A percentile compares a stretch with the other conserved stretches of the same genome.
These are phyloP conservation scores for Stemphylium vesicarium DNA, from an alignment of 2,329 filamentous ascomycete genomes.

Conservation along the genomic window DNA sequence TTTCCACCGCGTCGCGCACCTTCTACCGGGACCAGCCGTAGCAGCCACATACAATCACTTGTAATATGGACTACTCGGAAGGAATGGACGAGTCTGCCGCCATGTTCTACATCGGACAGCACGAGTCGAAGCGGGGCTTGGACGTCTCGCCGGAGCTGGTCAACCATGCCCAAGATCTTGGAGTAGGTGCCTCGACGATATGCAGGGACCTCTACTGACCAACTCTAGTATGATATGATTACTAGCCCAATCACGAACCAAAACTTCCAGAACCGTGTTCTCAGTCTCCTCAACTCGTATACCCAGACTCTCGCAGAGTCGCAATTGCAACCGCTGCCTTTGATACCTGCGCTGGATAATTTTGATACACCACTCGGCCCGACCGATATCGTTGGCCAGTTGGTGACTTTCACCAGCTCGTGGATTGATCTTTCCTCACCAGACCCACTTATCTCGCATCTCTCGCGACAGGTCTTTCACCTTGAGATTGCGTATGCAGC, in stretches of 20 bases:
- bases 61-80: constrained; percentile 39
- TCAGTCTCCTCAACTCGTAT: constrained; percentile 66
- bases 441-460: constrained; percentile 80
- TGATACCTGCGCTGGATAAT: constrained; percentile 71
- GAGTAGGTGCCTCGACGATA: constrained; percentile 58
- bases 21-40: background rate
- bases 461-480: constrained; percentile 88
- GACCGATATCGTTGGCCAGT: constrained; percentile 70
- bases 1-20: background rate
- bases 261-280: constrained; percentile 73
- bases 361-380: constrained; percentile 79
- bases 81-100: constrained; percentile 50
- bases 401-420: constrained; percentile 80
- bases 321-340: constrained; percentile 50
- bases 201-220: constrained; percentile 2
- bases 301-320: constrained; percentile 55
- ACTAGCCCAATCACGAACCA: constrained; percentile 79
- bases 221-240: constrained; percentile 75
- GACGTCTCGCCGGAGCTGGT: constrained; percentile 70
- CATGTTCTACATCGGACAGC: constrained; percentile 74
- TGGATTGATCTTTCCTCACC: constrained; percentile 91
- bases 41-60: background rate
- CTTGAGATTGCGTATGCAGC: constrained; percentile 93
- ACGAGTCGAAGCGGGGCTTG: constrained; percentile 68
- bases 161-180: constrained; percentile 69